Evolutionary conservation across 139 green algal genomes (phyloP).

Genomic region (Chlamydomonas schloesseri): DNA sequence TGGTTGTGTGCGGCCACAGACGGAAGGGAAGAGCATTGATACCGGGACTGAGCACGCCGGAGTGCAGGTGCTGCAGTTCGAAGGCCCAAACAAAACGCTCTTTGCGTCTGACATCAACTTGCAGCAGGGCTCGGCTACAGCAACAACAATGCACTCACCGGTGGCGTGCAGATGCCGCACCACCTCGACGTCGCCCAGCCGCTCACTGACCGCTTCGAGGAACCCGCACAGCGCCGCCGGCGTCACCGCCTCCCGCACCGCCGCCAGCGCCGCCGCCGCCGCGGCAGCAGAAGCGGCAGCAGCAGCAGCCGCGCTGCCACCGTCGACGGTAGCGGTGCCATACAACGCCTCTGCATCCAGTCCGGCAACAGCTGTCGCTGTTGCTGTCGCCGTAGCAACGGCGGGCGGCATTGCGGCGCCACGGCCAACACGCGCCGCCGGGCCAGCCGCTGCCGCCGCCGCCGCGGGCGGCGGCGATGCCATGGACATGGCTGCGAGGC

Average conservation of each 20-base stretch:
- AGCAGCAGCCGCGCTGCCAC: neutral
- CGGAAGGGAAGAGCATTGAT: too few species aligned
- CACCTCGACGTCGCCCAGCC: neutral
- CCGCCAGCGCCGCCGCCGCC: neutral
- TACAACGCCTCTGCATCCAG: neutral
- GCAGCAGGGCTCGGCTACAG: neutral
- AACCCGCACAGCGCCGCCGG: slow-evolving; percentile 1
- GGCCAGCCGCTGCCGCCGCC: neutral
- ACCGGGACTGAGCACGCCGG: too few species aligned
- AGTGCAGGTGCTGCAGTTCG: too few species aligned
- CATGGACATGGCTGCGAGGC: neutral
- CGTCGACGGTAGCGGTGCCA: neutral
- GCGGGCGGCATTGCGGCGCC: too few species aligned
- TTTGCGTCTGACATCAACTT: neutral
- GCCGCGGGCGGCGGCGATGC: neutral
- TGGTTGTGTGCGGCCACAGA: neutral
- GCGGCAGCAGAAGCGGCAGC: neutral
- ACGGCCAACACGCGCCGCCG: neutral
- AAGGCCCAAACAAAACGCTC: too few species aligned
- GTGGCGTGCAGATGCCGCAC: slow-evolving; percentile 4
- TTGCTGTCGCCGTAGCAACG: too few species aligned
- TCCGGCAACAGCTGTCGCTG: too few species aligned
- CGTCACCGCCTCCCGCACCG: too few species aligned
- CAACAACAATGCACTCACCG: neutral
- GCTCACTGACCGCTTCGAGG: neutral